These are phyloP conservation scores for Tuber magnatum DNA, from an alignment of 495 filamentous ascomycete species.

Conservation along the genomic window DNA sequence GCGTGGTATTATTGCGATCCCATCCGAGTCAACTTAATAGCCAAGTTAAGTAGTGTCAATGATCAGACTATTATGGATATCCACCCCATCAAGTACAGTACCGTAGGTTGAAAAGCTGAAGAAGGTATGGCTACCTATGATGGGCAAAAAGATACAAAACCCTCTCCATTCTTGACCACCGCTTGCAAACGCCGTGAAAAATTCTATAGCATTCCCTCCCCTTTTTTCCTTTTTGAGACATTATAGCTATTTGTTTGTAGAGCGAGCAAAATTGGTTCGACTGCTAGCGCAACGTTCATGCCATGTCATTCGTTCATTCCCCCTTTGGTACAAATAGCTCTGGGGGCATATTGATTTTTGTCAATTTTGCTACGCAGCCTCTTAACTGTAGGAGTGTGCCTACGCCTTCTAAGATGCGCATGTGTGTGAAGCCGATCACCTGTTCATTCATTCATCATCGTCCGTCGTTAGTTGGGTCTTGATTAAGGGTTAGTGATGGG, in stretches of 20 bases:
- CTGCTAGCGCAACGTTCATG: not conserved
- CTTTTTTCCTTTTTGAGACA: not conserved
- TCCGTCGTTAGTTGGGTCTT: not conserved
- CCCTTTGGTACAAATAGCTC: conserved; percentile 61
- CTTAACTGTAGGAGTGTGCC: conserved; percentile 89
- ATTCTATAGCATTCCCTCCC: too few species aligned
- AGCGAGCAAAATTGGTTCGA: not conserved
- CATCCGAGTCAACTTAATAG: not conserved
- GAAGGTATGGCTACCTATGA: too few species aligned
- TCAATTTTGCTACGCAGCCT: conserved; percentile 81
- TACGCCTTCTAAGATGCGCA: conserved; percentile 95
- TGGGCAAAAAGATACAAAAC: not conserved
- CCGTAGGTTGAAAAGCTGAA: too few species aligned
- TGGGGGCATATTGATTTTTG: conserved; percentile 91
- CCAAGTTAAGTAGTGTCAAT: not conserved
- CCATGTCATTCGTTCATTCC: not conserved
- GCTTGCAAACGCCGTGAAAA: not conserved
- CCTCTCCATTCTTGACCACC: not conserved
- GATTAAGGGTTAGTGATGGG: too few species aligned
- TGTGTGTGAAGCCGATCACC: conserved; percentile 98
- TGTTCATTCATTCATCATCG: conserved; percentile 11
- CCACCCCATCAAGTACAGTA: too few species aligned
- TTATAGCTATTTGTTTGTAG: not conserved
- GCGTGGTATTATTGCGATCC: too few species aligned
- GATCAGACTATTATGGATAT: too few species aligned